Evolutionary conservation across 1,284 basidiomycete species (phyloP), one percentile per base, ranked within the genome.

Genomic region (Malassezia brasiliensis): DNA sequence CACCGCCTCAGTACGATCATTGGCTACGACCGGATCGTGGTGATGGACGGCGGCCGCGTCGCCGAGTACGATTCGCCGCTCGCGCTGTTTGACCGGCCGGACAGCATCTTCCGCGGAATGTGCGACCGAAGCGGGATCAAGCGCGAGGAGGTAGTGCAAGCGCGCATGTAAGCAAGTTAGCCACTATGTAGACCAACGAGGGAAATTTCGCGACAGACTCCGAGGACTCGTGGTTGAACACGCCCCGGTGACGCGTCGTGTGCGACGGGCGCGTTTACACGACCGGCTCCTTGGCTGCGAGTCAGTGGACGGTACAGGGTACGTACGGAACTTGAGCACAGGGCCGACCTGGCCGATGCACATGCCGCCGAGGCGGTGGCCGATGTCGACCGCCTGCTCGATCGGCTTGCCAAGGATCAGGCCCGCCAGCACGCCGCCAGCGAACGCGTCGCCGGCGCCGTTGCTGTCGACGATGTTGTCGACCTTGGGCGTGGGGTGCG

Each of bases 361-460:
- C 83, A 94, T 90, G 32, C 66, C 61, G 82, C 87, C 93, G 67
- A 96, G 76, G 77, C 85, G 86, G 79, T 98, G 93, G 2, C 93
- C 94, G 40, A 83, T 83, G 76, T 87, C 82, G 61, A 98, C 81
- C 53, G 82, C 82, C 75, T 89, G 84, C 39, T 87, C 85, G 47
- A 91, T 73, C 42, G 72, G 77, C 81, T 90, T 96, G 22, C 89
- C 90, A 39, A 82, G 76, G 48, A 90, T 84, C 50, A 84, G 81
- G 1, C 86, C 91, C 48, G 88, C 94, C 47, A 96, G 76, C 80
- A 96, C 91, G 46, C 89, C 94, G 61, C 94, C 94, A n/a, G 90
- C 90, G 68, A 98, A 98, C 49, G 90, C 90, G 76, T 99, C 94
- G 50, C 94, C 94, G n/a, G 94, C 94, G 50, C 89, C 94, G 78